Percentiles rank a stretch among this genome's conserved stretches.
Conservation (phyloP, 2,329 filamentous ascomycete species). For the Cercospora sojina region DNA sequence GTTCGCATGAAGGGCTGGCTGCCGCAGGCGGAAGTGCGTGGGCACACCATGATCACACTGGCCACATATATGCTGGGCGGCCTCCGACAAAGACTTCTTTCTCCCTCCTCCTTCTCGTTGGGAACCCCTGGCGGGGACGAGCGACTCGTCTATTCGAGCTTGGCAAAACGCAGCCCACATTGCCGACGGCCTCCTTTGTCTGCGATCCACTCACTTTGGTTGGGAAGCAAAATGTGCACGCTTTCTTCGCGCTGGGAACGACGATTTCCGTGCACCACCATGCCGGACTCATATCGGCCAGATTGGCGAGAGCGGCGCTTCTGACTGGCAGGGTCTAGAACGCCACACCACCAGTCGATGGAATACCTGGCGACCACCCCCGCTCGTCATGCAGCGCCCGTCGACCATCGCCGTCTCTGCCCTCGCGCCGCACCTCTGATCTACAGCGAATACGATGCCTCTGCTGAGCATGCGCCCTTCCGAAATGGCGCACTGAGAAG, state of each 20-base stretch:
- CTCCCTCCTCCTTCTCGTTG: not conserved
- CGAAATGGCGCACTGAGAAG: not conserved
- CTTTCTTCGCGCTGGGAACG: constrained; percentile 16
- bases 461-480: not conserved
- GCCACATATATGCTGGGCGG: not conserved
- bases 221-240: constrained; percentile 7
- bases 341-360: constrained; percentile 20
- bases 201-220: not conserved
- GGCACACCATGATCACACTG: not conserved
- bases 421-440: not conserved
- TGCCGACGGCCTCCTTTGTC: not conserved
- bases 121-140: not conserved
- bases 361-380: not conserved
- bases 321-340: constrained; percentile 9
- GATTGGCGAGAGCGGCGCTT: constrained; percentile 2
- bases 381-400: constrained; percentile 2
- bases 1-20: not conserved
- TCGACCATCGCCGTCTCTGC: not conserved
- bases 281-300: constrained; percentile 14
- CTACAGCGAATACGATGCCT: not conserved
- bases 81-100: not conserved
- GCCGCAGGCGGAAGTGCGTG: not conserved
- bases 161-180: not conserved
- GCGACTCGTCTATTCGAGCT: not conserved
- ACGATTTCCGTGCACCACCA: constrained; percentile 11